Evolutionary conservation across 2,329 filamentous ascomycete genomes (phyloP).

Genomic region (Truncatella angustata): DNA sequence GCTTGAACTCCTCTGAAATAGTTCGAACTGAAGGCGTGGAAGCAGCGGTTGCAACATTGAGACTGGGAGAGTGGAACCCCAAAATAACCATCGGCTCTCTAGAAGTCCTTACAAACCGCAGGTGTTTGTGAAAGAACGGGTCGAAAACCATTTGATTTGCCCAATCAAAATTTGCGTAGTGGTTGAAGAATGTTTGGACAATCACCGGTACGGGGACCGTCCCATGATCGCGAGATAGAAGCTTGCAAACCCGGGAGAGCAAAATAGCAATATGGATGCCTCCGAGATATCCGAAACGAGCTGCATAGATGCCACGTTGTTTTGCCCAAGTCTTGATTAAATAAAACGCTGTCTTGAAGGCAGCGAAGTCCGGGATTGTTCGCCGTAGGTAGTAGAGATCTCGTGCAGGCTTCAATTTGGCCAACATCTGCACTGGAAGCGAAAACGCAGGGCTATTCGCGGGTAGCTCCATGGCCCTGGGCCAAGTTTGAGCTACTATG

Average conservation of each 20-base stretch:
- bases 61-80: slow-evolving; percentile 58
- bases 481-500: slow-evolving; percentile 52
- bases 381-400: slow-evolving; percentile 60
- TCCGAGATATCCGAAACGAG: slow-evolving; percentile 63
- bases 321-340: slow-evolving; percentile 63
- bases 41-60: slow-evolving; percentile 58
- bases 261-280: slow-evolving; percentile 65
- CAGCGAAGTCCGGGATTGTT: slow-evolving; percentile 56
- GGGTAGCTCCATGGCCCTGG: slow-evolving; percentile 44
- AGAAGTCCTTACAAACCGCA: slow-evolving; percentile 51
- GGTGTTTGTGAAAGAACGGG: slow-evolving; percentile 53
- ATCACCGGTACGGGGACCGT: slow-evolving; percentile 45
- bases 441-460: slow-evolving; percentile 52
- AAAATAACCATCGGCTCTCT: slow-evolving; percentile 63
- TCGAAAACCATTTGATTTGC: slow-evolving; percentile 53
- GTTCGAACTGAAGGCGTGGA: slow-evolving; percentile 51
- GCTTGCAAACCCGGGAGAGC: slow-evolving; percentile 59
- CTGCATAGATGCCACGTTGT: slow-evolving; percentile 60
- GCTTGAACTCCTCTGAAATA: slow-evolving; percentile 49
- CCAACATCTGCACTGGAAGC: slow-evolving; percentile 53
- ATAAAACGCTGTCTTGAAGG: slow-evolving; percentile 58
- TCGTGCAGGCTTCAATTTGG: slow-evolving; percentile 62
- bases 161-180: slow-evolving; percentile 65
- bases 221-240: slow-evolving; percentile 37
- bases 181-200: slow-evolving; percentile 57